Evolutionary conservation across 495 filamentous ascomycete species (phyloP), one percentile per base, ranked within the genome.

Genomic region (Penicillium malachiteum): DNA sequence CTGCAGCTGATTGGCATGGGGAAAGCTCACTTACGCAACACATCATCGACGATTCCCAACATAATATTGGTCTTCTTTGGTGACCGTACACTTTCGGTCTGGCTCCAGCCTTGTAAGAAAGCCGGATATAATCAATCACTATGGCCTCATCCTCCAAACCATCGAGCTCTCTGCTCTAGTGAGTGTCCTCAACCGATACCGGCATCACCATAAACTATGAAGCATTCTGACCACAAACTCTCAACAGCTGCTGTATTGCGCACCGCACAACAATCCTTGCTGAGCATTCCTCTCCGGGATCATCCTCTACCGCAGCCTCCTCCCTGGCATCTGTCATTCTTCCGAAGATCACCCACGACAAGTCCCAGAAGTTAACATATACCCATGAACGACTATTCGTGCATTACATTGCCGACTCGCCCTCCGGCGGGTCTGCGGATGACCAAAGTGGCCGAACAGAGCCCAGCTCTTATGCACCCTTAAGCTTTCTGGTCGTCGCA

Each of bases 281-380:
- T 62, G 95, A 97, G 71, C 90, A 94, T 73, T 93, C 91, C 50
- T 84, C 89, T 21, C 80, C 87, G 3, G 78, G 79, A 18, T 84
- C 87, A 37, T 87, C 92, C 38, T 84, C 75, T 31, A 81, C 86
- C 17, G 84, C 87, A 21, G 80, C 87, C 56, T 88, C 90, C 50
- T 92, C 90, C 18, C 89, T 97, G 59, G 91, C 93, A 64, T 92
- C 91, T 56, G 80, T 97, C 62, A 91, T 97, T 76, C 91, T 98
- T 56, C 94, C 94, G 52, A 97, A 96, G 66, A 96, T 98, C 81
- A 73, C 75, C 56, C 94, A 98, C 71, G 69, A 79, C 52, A 74
- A 81, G 33, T 82, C 92, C 7, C 87, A 93, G 67, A 96, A 96
- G 70, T 84, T 96, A 35, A 97, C 93, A 57, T 96, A 93, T 78